phyloP scores from a whole-genome alignment of 306 rosid species.

The Sicyos edulis region DNA sequence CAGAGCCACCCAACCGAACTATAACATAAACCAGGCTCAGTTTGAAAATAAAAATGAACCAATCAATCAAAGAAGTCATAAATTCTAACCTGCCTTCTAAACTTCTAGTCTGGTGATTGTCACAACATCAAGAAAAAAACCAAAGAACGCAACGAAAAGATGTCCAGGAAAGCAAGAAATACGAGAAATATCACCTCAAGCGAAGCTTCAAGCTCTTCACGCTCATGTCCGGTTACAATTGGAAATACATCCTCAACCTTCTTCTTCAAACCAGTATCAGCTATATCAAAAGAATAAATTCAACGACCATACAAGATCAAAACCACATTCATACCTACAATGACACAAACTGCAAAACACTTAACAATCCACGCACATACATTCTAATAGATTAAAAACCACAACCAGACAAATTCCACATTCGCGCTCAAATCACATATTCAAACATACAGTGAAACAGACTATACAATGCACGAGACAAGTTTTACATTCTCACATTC shows the following conservation, averaged over 20 bases:
- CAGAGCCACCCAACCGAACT: not conserved
- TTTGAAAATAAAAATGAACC: not conserved
- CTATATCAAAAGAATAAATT: not conserved
- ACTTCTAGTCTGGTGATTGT: not conserved
- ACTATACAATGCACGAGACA: too few species aligned
- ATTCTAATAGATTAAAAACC: not conserved
- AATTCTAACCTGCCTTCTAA: not conserved
- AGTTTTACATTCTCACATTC: too few species aligned
- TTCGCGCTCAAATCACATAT: too few species aligned
- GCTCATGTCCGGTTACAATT: conserved; percentile 93
- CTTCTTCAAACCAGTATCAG: conserved; percentile 27
- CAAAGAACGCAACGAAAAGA: not conserved
- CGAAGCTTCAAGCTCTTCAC: conserved; percentile 80
- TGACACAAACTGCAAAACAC: not conserved
- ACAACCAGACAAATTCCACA: not conserved
- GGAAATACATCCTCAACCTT: conserved; percentile 77
- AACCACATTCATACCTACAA: not conserved
- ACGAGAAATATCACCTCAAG: conserved; percentile 28
- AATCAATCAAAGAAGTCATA: not conserved
- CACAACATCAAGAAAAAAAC: not conserved
- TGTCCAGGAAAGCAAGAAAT: not conserved
- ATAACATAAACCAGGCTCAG: not conserved
- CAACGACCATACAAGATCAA: not conserved
- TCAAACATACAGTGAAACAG: not conserved
- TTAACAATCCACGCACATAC: not conserved